These are phyloP conservation scores for Rhodotorula diobovata DNA, from an alignment of 768 basidiomycete species.

Conservation along the genomic window DNA sequence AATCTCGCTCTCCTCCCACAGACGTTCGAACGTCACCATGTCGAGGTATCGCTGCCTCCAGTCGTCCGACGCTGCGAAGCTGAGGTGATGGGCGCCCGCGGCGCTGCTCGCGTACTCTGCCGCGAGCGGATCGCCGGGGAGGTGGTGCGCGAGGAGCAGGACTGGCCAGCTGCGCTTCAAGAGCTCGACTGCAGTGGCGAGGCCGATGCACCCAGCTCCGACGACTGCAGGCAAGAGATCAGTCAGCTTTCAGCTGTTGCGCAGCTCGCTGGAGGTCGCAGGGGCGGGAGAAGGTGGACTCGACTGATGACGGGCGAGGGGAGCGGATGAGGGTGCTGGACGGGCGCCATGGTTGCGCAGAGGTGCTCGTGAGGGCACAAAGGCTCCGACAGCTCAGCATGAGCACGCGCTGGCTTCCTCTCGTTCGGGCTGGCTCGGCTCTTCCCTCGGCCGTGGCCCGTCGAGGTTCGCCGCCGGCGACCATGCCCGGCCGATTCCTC, in stretches of 20 bases:
- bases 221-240: slow-evolving; percentile 32
- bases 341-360: not conserved
- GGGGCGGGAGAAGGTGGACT: not conserved
- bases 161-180: slow-evolving; percentile 41
- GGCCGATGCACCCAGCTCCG: slow-evolving; percentile 49
- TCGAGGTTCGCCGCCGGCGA: too few species aligned
- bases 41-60: slow-evolving; percentile 44
- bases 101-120: slow-evolving; percentile 43
- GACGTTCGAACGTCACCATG: slow-evolving; percentile 44
- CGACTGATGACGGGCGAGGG: slow-evolving; percentile 20
- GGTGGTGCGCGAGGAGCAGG: slow-evolving; percentile 45
- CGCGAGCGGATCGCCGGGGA: slow-evolving; percentile 44
- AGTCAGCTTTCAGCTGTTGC: not conserved
- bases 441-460: too few species aligned
- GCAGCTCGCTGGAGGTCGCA: too few species aligned
- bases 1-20: slow-evolving; percentile 43
- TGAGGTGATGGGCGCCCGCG: slow-evolving; percentile 49
- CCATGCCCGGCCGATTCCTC: too few species aligned
- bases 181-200: slow-evolving; percentile 47
- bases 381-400: too few species aligned
- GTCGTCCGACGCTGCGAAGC: slow-evolving; percentile 46
- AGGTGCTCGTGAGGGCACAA: too few species aligned
- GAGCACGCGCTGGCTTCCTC: too few species aligned
- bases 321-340: not conserved
- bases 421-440: too few species aligned